Evolutionary conservation across 2,329 filamentous ascomycete species (phyloP), one percentile per base, ranked within the genome.

Genomic region (Pseudogymnoascus verrucosus): DNA sequence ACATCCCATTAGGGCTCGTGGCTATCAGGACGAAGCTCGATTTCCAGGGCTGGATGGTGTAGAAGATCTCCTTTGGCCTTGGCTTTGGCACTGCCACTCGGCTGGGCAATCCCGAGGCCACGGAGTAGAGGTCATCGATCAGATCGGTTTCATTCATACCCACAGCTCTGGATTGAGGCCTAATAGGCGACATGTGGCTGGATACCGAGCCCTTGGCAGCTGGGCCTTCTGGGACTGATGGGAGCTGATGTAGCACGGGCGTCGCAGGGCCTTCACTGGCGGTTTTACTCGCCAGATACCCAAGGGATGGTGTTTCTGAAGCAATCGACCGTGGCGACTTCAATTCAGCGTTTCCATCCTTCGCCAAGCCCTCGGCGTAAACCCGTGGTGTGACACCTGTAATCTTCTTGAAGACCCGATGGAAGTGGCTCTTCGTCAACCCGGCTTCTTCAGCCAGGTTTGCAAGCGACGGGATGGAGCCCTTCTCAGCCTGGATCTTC

Each of bases 401-500:
- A 47, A 77, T 78, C 69, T 78, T 79, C 72, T 84, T 86, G 69
- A 86, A 86, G 4, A 83, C 77, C 23, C 83, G 78, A 68, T 84
- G 82, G 61, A 86, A 83, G 69, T 86, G 83, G 72, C 83, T 80
- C 62, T 82, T 81, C 8, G 82, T 84, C 39, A 85, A 71, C 0
- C 80, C 80, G 4, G 80, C 80, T 68, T 77, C 76, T 47, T 71
- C 75, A 6, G 83, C 83, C 70, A 86, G 74, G 21, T 78, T 76
- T 60, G 84, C 67, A 51, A 73, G 77, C 64, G 76, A 71, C 57
- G 69, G 72, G 60, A 36, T 64, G 59, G 54, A 60, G 61, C 26
- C 64, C 62, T 64, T 67, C 47, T 42, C 47, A 34, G 36, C 64
- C 65, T 4, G 62, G 63, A 14, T 57, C 62, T 64, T 57, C 51